Evolutionary conservation across 257 asterid genomes (phyloP).

Genomic region (Ehretia macrophylla): DNA sequence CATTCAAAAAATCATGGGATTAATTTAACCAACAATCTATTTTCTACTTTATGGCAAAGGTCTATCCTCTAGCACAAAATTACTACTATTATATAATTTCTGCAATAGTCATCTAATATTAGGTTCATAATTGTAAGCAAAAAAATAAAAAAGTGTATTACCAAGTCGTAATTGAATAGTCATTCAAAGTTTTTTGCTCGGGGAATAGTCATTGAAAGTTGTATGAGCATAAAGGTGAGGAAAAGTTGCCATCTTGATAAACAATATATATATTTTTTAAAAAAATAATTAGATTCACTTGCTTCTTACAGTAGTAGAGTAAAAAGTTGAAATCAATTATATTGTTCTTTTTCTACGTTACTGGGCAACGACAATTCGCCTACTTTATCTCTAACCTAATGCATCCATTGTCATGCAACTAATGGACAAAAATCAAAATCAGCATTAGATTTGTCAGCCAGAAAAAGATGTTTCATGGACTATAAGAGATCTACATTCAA

Average conservation of each 20-base stretch:
- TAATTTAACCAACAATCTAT: no score
- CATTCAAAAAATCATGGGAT: neutral
- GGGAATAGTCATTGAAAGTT: no score
- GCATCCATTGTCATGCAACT: neutral
- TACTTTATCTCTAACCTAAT: conserved; percentile 2
- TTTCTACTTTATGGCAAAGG: no score
- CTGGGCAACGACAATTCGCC: neutral
- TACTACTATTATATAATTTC: neutral
- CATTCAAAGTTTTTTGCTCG: no score
- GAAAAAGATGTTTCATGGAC: conserved; percentile 38
- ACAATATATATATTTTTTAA: no score
- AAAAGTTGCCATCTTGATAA: no score
- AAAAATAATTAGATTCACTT: no score
- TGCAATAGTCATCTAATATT: neutral
- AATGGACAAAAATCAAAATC: conserved; percentile 8
- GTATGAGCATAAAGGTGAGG: no score
- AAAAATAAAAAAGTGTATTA: neutral
- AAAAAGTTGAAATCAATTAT: no score
- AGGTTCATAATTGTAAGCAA: neutral
- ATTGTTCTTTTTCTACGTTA: neutral
- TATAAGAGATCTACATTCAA: conserved; percentile 16
- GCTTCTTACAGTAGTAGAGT: no score
- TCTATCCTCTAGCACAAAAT: no score
- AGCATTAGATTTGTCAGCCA: conserved; percentile 28
- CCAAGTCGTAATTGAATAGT: no score